Base-by-base conservation (phyloP, 2,329 filamentous ascomycete genomes). In the Phoma herbarum region DNA sequence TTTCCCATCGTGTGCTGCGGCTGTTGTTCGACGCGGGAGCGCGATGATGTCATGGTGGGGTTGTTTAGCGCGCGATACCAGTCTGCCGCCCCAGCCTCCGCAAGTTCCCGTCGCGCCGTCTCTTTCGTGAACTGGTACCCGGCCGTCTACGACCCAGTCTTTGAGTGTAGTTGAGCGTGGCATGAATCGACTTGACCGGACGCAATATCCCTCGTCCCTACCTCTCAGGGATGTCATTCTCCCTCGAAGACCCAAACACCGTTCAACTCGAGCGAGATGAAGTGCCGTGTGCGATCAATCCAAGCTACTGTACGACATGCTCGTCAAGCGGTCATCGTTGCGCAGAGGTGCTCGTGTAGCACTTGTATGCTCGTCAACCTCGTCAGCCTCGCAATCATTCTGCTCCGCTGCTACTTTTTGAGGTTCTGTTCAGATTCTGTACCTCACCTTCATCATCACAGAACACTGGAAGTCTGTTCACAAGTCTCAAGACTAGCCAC, bases 1-100 rank as follows among this genome's bases (percentile, higher is more conserved):
- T 39, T 39, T 39, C n/a, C 8, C 35, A 39, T 39, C 35, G 35
- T 39, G 35, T 39, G 35, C 35, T 39, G 35, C 35, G n/a, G 35
- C 35, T 39, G 35, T 20, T 39, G n/a, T 39, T 35, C 31, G 35
- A 20, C 11, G 10, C 9, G 8, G 35, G 9, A 23, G 23, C 33
- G 33, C 16, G 7, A 12, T 44, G 50, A 59, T 23, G 56, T 59
- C 56, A 53, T 53, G 35, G 35, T 43, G 35, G 43, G 26, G 42
- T 20, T 20, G 35, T 14, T 22, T 28, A 23, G 11, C 12, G 16
- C 9, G 45, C 23, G 18, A 25, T 57, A 33, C 18, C 18, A n/a
- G 37, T 41, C 11, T 41, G 37, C n/a, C 20, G 49, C 43, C 22
- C 10, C 33, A 50, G 39, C 49, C 49, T 53, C 48, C 55, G 42